phyloP scores from a whole-genome alignment of 2,329 filamentous ascomycete species.

The Botrytis medusae region DNA sequence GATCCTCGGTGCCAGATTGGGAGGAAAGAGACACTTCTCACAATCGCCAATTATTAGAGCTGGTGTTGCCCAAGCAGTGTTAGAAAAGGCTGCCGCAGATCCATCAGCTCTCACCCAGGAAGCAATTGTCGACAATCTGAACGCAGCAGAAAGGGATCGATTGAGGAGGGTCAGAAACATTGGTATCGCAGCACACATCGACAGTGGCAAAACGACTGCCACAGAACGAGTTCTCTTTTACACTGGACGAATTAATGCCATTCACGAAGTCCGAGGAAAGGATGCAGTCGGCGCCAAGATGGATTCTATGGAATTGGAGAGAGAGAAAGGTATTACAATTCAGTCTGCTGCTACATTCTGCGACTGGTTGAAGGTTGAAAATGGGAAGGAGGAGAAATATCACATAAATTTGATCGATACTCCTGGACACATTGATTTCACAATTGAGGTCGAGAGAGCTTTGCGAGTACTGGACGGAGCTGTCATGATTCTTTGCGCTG shows the following conservation, averaged over 20 bases:
- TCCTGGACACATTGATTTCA: conserved; percentile 98
- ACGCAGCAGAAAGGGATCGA: conserved; percentile 71
- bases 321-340: conserved; percentile 98
- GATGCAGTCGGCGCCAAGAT: conserved; percentile 97
- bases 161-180: conserved; percentile 89
- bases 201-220: conserved; percentile 95
- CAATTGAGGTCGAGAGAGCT: conserved; percentile 95
- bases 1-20: conserved; percentile 24
- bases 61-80: conserved; percentile 38
- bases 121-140: conserved; percentile 35
- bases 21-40: conserved; percentile 36
- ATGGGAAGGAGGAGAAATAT: conserved; percentile 85
- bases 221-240: conserved; percentile 98
- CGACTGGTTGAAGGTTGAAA: conserved; percentile 87
- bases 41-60: conserved; percentile 32
- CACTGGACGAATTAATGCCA: conserved; percentile 92
- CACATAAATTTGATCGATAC: conserved; percentile 99
- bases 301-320: conserved; percentile 99
- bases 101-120: conserved; percentile 35
- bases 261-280: conserved; percentile 94
- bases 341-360: conserved; percentile 97
- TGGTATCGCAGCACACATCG: conserved; percentile 97
- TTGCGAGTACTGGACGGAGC: conserved; percentile 93
- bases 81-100: conserved; percentile 36
- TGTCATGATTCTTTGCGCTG: conserved; percentile 97